Conservation (phyloP, 371 early-diverging fungal genomes). For the Mortierella sp. region DNA sequence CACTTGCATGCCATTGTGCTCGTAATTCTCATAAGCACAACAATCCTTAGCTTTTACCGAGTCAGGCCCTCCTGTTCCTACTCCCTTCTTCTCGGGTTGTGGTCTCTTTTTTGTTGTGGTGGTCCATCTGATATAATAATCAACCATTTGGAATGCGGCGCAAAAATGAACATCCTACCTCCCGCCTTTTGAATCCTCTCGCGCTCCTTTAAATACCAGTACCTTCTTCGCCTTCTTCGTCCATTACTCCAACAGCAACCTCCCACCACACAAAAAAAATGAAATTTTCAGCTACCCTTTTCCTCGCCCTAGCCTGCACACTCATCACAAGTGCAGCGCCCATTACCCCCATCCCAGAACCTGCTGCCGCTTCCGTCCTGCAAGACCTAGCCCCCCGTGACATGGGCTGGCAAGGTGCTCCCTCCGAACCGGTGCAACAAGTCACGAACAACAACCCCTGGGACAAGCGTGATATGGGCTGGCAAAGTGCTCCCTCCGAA, state of each 20-base stretch:
- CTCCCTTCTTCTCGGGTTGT: too few species aligned
- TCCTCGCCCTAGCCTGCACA: neutral
- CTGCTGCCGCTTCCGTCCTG: neutral
- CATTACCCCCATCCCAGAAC: neutral
- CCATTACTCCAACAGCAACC: neutral
- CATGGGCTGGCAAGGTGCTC: neutral
- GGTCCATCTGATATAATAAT: too few species aligned
- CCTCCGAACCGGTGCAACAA: neutral
- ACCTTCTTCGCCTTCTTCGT: neutral
- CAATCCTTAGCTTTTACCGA: too few species aligned
- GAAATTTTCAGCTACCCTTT: neutral
- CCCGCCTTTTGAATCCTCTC: neutral
- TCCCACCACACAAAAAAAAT: neutral
- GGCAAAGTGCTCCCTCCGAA: neutral
- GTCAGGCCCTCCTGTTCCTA: too few species aligned
- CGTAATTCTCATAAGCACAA: too few species aligned
- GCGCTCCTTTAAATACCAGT: neutral
- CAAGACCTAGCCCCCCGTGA: neutral
- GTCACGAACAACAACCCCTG: too few species aligned
- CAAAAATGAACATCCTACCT: neutral
- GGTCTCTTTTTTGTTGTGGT: neutral
- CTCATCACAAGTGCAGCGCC: neutral
- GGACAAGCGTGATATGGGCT: neutral
- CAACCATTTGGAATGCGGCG: neutral
- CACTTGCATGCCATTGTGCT: too few species aligned